phyloP scores from a whole-genome alignment of 495 filamentous ascomycete species.

The Podospora sp. region DNA sequence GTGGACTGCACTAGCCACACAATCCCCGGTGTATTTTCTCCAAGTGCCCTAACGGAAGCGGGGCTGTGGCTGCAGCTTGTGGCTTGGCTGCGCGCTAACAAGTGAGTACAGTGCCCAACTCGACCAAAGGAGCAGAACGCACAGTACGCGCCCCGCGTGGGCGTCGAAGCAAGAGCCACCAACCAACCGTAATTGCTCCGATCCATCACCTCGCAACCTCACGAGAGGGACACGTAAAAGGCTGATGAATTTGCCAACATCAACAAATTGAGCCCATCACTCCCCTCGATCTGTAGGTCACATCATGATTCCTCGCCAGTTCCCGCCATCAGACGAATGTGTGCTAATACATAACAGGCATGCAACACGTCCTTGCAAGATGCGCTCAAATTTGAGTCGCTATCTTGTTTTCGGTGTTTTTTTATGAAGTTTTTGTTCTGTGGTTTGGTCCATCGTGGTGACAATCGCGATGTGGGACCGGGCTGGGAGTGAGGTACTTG shows the following conservation, averaged over 20 bases:
- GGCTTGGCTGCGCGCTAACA: neutral
- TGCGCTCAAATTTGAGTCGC: neutral
- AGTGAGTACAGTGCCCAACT: neutral
- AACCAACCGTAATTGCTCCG: slow-evolving; percentile 15
- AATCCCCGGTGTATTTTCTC: slow-evolving; percentile 24
- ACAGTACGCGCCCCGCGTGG: slow-evolving; percentile 25
- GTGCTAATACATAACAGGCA: slow-evolving; percentile 22
- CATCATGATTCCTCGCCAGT: neutral
- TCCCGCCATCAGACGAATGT: neutral
- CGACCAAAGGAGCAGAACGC: neutral
- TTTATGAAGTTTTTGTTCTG: slow-evolving; percentile 18
- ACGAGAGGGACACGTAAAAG: slow-evolving; percentile 15
- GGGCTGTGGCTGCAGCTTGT: slow-evolving; percentile 15
- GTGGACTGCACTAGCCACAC: slow-evolving; percentile 39
- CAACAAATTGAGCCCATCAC: neutral
- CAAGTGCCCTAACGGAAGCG: slow-evolving; percentile 39
- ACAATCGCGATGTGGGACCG: slow-evolving; percentile 29
- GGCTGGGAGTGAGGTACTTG: slow-evolving; percentile 22
- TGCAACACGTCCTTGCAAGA: neutral
- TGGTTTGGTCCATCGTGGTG: slow-evolving; percentile 21
- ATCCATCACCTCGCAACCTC: slow-evolving; percentile 25
- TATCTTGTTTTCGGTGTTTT: slow-evolving; percentile 5
- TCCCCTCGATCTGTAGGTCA: slow-evolving; percentile 10
- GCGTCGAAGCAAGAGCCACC: neutral
- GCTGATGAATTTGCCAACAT: slow-evolving; percentile 1